These are phyloP conservation scores for Lipomyces anomalus DNA, from an alignment of 805 yeast genomes.

Conservation along the genomic window DNA sequence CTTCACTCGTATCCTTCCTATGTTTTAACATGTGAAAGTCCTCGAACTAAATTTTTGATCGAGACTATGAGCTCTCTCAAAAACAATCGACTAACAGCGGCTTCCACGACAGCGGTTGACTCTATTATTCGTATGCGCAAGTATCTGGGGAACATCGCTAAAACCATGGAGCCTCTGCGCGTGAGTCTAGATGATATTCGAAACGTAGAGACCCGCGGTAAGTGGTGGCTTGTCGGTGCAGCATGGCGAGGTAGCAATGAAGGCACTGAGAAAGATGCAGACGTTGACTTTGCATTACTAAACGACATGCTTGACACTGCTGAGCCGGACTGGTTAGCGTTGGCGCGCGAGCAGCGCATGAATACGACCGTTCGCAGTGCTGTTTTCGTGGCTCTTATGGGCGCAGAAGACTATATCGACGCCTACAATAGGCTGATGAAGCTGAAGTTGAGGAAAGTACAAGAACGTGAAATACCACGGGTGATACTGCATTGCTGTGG, in stretches of 20 bases:
- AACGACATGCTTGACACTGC: conserved; percentile 60
- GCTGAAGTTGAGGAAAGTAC: conserved; percentile 67
- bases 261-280: conserved; percentile 24
- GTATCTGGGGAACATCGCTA: conserved; percentile 48
- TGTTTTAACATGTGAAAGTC: conserved; percentile 31
- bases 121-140: conserved; percentile 58
- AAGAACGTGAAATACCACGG: conserved; percentile 79
- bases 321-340: conserved; percentile 81
- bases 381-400: conserved; percentile 88
- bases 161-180: conserved; percentile 63
- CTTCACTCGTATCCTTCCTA: not conserved
- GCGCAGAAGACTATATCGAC: conserved; percentile 86
- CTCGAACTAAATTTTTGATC: conserved; percentile 75
- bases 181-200: conserved; percentile 79
- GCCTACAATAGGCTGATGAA: conserved; percentile 79
- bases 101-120: conserved; percentile 38
- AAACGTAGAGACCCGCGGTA: conserved; percentile 72
- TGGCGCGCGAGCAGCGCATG: conserved; percentile 85
- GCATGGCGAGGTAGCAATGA: conserved; percentile 81
- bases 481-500: conserved; percentile 82
- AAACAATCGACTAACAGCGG: conserved; percentile 65
- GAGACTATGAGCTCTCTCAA: conserved; percentile 83
- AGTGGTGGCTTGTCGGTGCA: conserved; percentile 99
- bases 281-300: conserved; percentile 42
- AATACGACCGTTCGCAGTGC: conserved; percentile 94